A percentile compares a stretch with the other conserved stretches of the same genome.
These are phyloP conservation scores for Artemisia annua DNA, from an alignment of 129 eudicot genomes.

Conservation along the genomic window DNA sequence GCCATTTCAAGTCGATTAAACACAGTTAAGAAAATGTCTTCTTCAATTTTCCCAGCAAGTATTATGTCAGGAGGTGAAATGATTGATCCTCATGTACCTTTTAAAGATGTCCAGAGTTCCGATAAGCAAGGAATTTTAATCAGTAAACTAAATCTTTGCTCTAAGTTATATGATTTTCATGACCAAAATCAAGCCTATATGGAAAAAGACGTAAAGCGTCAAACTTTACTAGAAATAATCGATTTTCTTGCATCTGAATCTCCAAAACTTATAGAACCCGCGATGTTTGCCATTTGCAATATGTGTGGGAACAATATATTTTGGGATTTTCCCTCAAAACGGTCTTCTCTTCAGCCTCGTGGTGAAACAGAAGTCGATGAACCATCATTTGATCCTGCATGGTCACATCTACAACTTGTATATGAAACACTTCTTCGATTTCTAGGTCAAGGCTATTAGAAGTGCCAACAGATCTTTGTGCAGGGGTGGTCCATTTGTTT, in stretches of 20 bases:
- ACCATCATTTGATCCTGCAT: conserved; percentile 61
- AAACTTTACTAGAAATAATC: conserved; percentile 54
- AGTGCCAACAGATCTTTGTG: too few relatives aligned
- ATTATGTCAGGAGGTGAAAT: conserved; percentile 44
- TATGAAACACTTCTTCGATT: conserved; percentile 62
- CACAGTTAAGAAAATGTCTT: conserved; percentile 62
- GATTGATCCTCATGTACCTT: conserved; percentile 53
- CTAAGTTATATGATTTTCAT: conserved; percentile 45
- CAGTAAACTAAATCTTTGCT: conserved; percentile 60
- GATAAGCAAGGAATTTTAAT: conserved; percentile 52
- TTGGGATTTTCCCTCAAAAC: conserved; percentile 61
- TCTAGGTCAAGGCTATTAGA: conserved; percentile 43
- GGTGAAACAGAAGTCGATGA: conserved; percentile 62
- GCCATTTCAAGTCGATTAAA: conserved; percentile 54
- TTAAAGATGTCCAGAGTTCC: conserved; percentile 51
- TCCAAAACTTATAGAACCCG: conserved; percentile 51
- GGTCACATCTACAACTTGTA: conserved; percentile 71
- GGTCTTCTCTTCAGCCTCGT: conserved; percentile 25
- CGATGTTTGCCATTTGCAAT: conserved; percentile 52
- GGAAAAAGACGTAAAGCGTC: conserved; percentile 63
- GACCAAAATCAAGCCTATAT: conserved; percentile 40
- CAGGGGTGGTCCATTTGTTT: too few relatives aligned
- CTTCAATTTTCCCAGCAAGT: conserved; percentile 56
- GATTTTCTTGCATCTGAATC: conserved; percentile 54
- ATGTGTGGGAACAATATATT: conserved; percentile 63